Evolutionary conservation across 805 yeast genomes (phyloP), one percentile per base, ranked within the genome.

Genomic region (Grigorovia jiainica): DNA sequence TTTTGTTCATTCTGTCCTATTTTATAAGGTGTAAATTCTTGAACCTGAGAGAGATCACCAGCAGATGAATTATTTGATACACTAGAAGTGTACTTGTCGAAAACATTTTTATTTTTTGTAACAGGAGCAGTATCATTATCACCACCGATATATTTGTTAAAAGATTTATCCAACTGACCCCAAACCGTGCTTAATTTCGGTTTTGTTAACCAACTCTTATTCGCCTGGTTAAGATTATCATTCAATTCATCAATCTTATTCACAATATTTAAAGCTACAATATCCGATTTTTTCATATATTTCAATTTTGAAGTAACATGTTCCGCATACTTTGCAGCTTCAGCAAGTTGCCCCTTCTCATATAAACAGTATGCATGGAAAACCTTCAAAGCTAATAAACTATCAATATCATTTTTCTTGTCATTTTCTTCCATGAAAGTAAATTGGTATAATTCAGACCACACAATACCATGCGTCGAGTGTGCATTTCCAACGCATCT

Each of bases 161-260:
- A 77, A 5, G 84, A 76, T 57, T 86, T 86, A 58, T 86, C 95
- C 36, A 86, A 61, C 34, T 82, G 89, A 9, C 92, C 90, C 95
- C 95, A 86, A 41, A 87, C 80, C 55, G 77, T 82, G 51, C 87
- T 95, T 40, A 86, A 67, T 50, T 76, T 79, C 19, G 82, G 82
- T 53, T 79, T 78, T 11, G 85, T 81, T 48, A 87, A 73, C 97
- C 96, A 89, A 4, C 87, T 72, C 24, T 75, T 72, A 34, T 72
- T 75, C 18, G 66, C 45, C 9, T 71, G 75, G 6, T 75, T 66
- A 19, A 76, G 53, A 49, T 79, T 69, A 44, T 68, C 69, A 31
- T 66, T 56, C 46, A 78, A 59, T 7, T 59, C 60, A 15, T 64
- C 65, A 24, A 71, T 52, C 2, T 61, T 58, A 18, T 58, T 44